These are phyloP conservation scores for Flaveria floridana DNA, from an alignment of 140 eudicot genomes.

Conservation along the genomic window DNA sequence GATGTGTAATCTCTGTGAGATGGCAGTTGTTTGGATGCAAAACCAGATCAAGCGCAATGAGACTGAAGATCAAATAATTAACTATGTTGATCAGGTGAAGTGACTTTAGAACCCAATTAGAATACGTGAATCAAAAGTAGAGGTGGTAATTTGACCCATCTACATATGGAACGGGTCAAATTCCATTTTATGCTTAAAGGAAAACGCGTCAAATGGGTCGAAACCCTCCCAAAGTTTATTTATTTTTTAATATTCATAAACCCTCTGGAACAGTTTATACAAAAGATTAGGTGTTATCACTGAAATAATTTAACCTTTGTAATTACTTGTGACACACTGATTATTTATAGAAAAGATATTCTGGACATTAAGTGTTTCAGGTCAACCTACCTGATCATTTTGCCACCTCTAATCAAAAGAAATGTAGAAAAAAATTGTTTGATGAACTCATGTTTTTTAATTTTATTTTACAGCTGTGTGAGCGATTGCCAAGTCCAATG, in stretches of 20 bases:
- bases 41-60: conserved; percentile 60
- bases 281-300: background rate
- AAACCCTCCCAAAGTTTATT: background rate
- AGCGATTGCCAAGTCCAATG: conserved; percentile 85
- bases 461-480: conserved; percentile 61
- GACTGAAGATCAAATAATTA: conserved; percentile 62
- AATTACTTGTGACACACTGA: background rate
- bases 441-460: conserved; percentile 5
- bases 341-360: background rate
- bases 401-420: background rate
- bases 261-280: background rate
- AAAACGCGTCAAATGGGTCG: background rate
- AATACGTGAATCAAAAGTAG: background rate
- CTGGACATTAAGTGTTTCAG: background rate
- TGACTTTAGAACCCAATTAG: background rate
- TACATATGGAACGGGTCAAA: background rate
- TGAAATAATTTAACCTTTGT: background rate
- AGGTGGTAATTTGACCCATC: background rate
- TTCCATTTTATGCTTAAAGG: conserved; percentile 1
- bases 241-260: background rate
- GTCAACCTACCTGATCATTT: background rate
- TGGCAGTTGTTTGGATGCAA: conserved; percentile 96
- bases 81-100: conserved; percentile 68
- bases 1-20: conserved; percentile 72
- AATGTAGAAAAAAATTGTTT: background rate